These are phyloP conservation scores for Mycosphaerelloides madeirae DNA, from an alignment of 2,329 filamentous ascomycete species.

Conservation along the genomic window DNA sequence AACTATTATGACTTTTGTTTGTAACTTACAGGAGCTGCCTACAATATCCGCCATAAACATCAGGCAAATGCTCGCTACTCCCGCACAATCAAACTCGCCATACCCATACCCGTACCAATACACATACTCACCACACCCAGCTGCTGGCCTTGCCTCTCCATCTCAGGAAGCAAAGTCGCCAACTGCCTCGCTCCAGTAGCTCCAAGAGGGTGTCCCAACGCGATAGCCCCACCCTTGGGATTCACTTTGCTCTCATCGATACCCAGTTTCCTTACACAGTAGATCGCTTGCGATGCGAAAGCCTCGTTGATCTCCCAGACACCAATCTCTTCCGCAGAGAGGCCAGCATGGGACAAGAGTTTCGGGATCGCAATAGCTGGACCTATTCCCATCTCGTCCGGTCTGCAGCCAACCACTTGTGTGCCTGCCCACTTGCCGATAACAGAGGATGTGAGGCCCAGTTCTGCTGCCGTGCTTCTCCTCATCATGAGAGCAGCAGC, in stretches of 20 bases:
- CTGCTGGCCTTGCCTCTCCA: slow-evolving; percentile 63
- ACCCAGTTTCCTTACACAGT: slow-evolving; percentile 68
- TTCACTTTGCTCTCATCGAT: slow-evolving; percentile 72
- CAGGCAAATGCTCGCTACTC: slow-evolving; percentile 34
- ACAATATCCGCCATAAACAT: too few species aligned
- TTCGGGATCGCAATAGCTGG: slow-evolving; percentile 82
- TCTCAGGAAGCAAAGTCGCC: slow-evolving; percentile 65
- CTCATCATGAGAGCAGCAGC: slow-evolving; percentile 81
- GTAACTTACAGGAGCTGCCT: too few species aligned
- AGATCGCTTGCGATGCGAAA: slow-evolving; percentile 59
- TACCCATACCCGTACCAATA: slow-evolving; percentile 50
- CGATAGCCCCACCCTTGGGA: slow-evolving; percentile 88
- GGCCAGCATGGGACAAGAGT: slow-evolving; percentile 63
- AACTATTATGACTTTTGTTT: too few species aligned
- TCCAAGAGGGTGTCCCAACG: slow-evolving; percentile 85
- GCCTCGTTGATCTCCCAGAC: slow-evolving; percentile 94
- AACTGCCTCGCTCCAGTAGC: slow-evolving; percentile 81
- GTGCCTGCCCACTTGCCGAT: slow-evolving; percentile 80
- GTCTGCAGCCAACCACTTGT: slow-evolving; percentile 69
- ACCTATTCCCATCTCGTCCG: slow-evolving; percentile 92
- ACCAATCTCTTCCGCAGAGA: slow-evolving; percentile 65
- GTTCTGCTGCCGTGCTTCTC: slow-evolving; percentile 67
- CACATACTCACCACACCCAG: slow-evolving; percentile 91
- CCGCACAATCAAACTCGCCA: slow-evolving; percentile 49
- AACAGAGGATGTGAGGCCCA: slow-evolving; percentile 65